Conservation (phyloP, 805 yeast genomes). For the Starmerella asiatica region DNA sequence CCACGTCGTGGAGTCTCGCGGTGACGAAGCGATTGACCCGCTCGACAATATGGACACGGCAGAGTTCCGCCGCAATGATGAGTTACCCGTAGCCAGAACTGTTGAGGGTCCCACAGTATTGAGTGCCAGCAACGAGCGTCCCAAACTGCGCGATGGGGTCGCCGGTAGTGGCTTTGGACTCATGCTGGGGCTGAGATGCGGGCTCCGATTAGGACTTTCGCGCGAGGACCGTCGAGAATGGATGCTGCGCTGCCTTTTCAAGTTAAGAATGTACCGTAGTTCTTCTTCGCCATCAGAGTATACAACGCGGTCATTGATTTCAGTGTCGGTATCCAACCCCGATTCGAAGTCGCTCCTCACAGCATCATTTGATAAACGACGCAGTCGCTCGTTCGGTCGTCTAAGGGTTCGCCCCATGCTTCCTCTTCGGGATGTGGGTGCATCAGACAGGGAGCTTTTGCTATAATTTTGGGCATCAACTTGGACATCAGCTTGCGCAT, state of each 20-base stretch:
- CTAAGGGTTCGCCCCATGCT: too few relatives aligned
- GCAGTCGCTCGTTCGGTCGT: not conserved
- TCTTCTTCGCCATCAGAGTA: constrained; percentile 14
- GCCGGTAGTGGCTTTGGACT: constrained; percentile 14
- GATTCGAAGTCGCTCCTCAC: not conserved
- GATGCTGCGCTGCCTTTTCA: constrained; percentile 9
- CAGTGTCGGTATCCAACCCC: not conserved
- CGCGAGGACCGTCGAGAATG: constrained; percentile 10
- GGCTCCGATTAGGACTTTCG: constrained; percentile 7
- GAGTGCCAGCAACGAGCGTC: constrained; percentile 2
- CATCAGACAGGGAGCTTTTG: too few relatives aligned
- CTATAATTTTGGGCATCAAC: too few relatives aligned
- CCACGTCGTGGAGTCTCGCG: not conserved
- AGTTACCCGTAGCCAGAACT: too few relatives aligned
- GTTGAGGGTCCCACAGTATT: too few relatives aligned
- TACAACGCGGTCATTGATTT: not conserved
- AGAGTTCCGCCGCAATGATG: constrained; percentile 6
- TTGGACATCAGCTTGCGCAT: too few relatives aligned
- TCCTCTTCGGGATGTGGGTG: too few relatives aligned
- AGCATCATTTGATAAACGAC: not conserved
- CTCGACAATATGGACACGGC: constrained; percentile 10
- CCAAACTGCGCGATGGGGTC: constrained; percentile 11
- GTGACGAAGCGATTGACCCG: constrained; percentile 1
- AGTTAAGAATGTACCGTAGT: constrained; percentile 6
- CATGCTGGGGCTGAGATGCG: constrained; percentile 12